A percentile compares a stretch with the other conserved stretches of the same genome.
Conservation (phyloP, 345 rosid species). For the Gossypium rotundifolium region DNA sequence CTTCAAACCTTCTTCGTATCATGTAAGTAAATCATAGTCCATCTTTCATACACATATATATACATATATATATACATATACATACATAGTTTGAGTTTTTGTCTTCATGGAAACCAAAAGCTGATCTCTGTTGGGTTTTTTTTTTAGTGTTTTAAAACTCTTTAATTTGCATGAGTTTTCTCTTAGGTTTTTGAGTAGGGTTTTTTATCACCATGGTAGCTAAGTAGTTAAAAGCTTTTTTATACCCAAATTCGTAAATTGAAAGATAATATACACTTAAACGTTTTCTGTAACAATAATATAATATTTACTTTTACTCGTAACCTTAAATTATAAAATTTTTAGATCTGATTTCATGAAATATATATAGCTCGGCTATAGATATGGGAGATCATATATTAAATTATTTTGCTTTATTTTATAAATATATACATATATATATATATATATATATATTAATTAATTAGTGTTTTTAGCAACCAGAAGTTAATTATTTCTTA, state of each 20-base stretch:
- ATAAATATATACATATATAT: too few species aligned
- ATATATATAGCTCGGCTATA: neutral
- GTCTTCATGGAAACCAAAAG: too few species aligned
- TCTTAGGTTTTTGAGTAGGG: neutral
- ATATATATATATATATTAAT: too few species aligned
- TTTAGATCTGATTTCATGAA: conserved; percentile 16
- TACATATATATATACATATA: neutral
- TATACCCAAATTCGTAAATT: too few species aligned
- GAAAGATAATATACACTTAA: too few species aligned
- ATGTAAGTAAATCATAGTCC: neutral
- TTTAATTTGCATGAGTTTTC: neutral
- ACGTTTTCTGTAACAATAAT: too few species aligned
- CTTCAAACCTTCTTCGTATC: neutral
- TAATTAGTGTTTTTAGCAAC: neutral
- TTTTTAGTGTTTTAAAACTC: neutral
- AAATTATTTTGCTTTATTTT: too few species aligned
- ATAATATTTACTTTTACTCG: too few species aligned
- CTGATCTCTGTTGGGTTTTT: neutral
- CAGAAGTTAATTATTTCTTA: neutral
- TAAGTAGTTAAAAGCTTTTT: neutral
- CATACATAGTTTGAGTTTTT: too few species aligned
- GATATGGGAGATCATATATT: neutral
- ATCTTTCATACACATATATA: neutral
- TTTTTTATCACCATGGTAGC: neutral
- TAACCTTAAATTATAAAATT: accelerated